A percentile compares a stretch with the other conserved stretches of the same genome.
Evolutionary conservation across 371 early-diverging fungal species (phyloP).

Genomic region (Phascolomyces articulosus): DNA sequence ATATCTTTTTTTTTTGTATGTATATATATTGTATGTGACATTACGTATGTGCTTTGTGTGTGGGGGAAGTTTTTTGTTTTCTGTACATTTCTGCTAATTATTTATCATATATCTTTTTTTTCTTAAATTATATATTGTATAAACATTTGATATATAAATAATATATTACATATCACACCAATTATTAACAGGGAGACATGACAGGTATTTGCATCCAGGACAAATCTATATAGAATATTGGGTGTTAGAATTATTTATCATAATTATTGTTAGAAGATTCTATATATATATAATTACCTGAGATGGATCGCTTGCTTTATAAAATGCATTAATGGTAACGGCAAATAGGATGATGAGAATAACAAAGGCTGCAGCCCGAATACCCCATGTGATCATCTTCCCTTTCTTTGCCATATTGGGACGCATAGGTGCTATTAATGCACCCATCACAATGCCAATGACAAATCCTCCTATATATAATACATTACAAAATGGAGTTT

Average conservation of each 20-base stretch:
- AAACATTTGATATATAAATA: neutral
- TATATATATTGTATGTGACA: no score
- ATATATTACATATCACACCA: conserved; percentile 29
- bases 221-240: conserved; percentile 36
- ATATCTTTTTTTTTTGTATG: no score
- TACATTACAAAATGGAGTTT: neutral
- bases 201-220: conserved; percentile 37
- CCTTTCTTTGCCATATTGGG: conserved; percentile 31
- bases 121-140: no score
- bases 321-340: conserved; percentile 47
- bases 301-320: conserved; percentile 37
- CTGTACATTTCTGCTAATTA: no score
- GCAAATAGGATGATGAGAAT: conserved; percentile 43
- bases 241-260: no score
- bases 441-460: conserved; percentile 51
- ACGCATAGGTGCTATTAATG: conserved; percentile 48
- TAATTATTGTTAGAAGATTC: neutral
- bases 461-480: conserved; percentile 60
- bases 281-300: conserved; percentile 14
- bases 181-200: conserved; percentile 31
- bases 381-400: conserved; percentile 40
- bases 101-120: neutral
- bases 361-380: conserved; percentile 41
- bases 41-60: no score
- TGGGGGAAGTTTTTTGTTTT: no score